A percentile compares a stretch with the other conserved stretches of the same genome.
phyloP scores from a whole-genome alignment of 495 filamentous ascomycete species.

The Hypoxylon intermedium region DNA sequence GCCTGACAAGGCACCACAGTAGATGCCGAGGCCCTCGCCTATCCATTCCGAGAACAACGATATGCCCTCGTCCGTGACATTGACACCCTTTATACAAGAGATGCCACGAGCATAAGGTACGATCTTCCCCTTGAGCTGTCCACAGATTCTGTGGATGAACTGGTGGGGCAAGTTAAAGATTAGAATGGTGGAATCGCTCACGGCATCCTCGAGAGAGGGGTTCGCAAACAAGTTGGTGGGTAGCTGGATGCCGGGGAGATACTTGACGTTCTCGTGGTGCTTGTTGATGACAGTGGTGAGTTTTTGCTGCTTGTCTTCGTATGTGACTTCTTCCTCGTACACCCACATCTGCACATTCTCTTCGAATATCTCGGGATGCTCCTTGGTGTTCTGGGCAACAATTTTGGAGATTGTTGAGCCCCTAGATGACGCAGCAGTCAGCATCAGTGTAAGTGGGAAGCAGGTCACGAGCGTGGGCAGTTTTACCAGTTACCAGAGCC shows the following conservation, averaged over 20 bases:
- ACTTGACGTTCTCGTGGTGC: constrained; percentile 96
- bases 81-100: constrained; percentile 97
- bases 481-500: constrained; percentile 95
- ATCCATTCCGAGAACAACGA: constrained; percentile 95
- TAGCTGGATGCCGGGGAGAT: constrained; percentile 84
- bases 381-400: constrained; percentile 85
- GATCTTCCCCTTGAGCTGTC: constrained; percentile 84
- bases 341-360: constrained; percentile 97
- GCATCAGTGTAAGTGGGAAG: not conserved
- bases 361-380: constrained; percentile 81
- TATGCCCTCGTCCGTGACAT: constrained; percentile 82
- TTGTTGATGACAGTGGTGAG: constrained; percentile 90
- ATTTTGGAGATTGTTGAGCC: constrained; percentile 98
- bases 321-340: constrained; percentile 82
- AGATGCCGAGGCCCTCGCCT: constrained; percentile 86
- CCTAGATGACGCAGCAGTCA: constrained; percentile 55
- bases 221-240: constrained; percentile 88
- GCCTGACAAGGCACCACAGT: constrained; percentile 94
- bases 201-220: constrained; percentile 81
- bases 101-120: constrained; percentile 91
- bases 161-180: constrained; percentile 98
- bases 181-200: constrained; percentile 82
- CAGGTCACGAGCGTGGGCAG: not conserved
- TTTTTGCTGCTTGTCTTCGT: constrained; percentile 78
- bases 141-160: constrained; percentile 89